Conservation (phyloP, 306 rosid species). For the Vicia faba region DNA sequence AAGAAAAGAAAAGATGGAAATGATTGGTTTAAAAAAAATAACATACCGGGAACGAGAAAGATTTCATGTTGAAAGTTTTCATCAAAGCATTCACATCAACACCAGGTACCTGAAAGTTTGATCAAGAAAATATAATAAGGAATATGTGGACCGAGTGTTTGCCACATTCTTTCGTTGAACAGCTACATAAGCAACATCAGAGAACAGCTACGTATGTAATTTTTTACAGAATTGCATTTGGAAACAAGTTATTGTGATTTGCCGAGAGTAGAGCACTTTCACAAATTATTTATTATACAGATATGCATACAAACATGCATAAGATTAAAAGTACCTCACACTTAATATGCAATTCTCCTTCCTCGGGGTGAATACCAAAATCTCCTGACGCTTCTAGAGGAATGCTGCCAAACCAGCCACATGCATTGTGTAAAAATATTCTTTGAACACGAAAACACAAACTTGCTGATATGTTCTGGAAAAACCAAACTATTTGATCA, state of each 20-base stretch:
- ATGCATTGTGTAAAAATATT: slow-evolving; percentile 84
- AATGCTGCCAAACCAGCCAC: slow-evolving; percentile 89
- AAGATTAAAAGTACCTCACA: slow-evolving; percentile 65
- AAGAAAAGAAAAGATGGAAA: background rate
- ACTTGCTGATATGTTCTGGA: slow-evolving; percentile 77
- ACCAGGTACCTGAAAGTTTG: slow-evolving; percentile 71
- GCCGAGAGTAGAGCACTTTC: background rate
- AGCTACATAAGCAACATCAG: slow-evolving; percentile 19
- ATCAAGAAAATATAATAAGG: slow-evolving; percentile 37
- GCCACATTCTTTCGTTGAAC: slow-evolving; percentile 1
- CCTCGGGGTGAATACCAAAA: slow-evolving; percentile 93
- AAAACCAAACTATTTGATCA: slow-evolving; percentile 16
- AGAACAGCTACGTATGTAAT: background rate
- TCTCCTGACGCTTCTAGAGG: slow-evolving; percentile 97
- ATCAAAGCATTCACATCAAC: slow-evolving; percentile 94
- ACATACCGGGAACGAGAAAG: slow-evolving; percentile 84
- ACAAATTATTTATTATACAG: slow-evolving; percentile 7
- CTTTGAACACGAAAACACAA: slow-evolving; percentile 93
- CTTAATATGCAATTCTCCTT: slow-evolving; percentile 94
- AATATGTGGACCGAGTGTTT: background rate
- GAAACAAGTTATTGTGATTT: background rate
- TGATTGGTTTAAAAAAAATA: slow-evolving; percentile 17
- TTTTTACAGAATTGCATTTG: background rate
- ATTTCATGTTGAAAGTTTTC: slow-evolving; percentile 88
- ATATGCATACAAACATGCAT: background rate